Percentiles rank a stretch among this genome's conserved stretches.
Evolutionary conservation across 331 rosid genomes (phyloP).

Genomic region (Quercus phellos): DNA sequence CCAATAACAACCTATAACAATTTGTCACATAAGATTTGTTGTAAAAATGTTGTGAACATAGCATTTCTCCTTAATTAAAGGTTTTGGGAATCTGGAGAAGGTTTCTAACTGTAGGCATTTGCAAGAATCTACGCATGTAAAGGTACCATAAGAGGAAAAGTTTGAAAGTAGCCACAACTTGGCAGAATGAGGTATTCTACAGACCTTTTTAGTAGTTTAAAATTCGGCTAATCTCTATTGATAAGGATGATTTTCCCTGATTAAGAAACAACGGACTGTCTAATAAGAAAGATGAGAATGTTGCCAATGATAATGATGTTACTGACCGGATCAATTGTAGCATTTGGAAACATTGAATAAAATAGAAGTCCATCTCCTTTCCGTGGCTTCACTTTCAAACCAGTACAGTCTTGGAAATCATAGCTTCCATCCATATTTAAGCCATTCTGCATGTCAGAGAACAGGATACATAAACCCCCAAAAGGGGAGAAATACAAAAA

Average conservation of each 20-base stretch:
- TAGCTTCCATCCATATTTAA: conserved; percentile 58
- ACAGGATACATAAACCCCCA: conserved; percentile 1
- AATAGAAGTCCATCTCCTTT: conserved; percentile 90
- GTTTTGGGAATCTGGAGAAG: too few relatives aligned
- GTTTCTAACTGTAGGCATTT: too few relatives aligned
- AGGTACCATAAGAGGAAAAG: too few relatives aligned
- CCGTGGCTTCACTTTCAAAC: conserved; percentile 79
- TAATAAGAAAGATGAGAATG: not conserved
- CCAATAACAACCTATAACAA: too few relatives aligned
- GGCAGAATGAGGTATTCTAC: not conserved
- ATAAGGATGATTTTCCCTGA: not conserved
- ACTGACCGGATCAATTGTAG: conserved; percentile 86
- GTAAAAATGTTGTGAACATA: too few relatives aligned
- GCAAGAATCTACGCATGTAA: too few relatives aligned
- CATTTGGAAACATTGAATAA: conserved; percentile 68
- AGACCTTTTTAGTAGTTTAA: not conserved
- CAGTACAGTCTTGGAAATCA: conserved; percentile 43
- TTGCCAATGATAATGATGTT: not conserved
- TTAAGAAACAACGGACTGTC: not conserved
- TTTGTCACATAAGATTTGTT: too few relatives aligned
- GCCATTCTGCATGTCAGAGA: conserved; percentile 58
- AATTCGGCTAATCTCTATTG: not conserved
- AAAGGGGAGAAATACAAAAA: not conserved
- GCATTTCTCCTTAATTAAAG: too few relatives aligned
- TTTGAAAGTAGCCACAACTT: not conserved